A percentile compares a stretch with the other conserved stretches of the same genome.
Evolutionary conservation across 2,329 filamentous ascomycete genomes (phyloP).

Genomic region (Diaporthe aspalathi): DNA sequence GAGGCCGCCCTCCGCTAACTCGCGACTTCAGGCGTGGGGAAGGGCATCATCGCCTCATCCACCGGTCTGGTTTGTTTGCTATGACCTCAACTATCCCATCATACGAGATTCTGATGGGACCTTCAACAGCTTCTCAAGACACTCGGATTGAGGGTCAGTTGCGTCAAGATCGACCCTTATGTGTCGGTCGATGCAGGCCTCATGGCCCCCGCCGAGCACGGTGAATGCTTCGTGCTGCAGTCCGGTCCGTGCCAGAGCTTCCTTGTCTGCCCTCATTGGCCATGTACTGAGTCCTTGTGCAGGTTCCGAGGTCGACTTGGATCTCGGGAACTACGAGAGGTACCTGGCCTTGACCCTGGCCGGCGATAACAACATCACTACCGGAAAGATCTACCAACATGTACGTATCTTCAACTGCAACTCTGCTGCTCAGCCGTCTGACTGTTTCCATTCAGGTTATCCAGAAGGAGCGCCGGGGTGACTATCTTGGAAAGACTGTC

Average conservation of each 20-base stretch:
- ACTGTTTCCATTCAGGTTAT: conserved; percentile 39
- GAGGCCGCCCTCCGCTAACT: conserved; percentile 23
- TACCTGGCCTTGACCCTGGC: conserved; percentile 87
- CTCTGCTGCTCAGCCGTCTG: conserved; percentile 9
- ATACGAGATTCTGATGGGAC: conserved; percentile 30
- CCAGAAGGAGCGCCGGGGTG: conserved; percentile 71
- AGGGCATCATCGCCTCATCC: conserved; percentile 40
- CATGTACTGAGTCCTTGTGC: conserved; percentile 24
- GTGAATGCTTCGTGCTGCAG: conserved; percentile 87
- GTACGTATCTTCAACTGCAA: conserved; percentile 72
- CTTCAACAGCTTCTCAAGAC: conserved; percentile 76
- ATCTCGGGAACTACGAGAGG: conserved; percentile 69
- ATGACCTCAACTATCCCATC: not conserved
- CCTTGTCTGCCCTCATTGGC: not conserved
- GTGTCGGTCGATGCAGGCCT: conserved; percentile 53
- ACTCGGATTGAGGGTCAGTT: conserved; percentile 78
- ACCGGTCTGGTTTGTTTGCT: conserved; percentile 36
- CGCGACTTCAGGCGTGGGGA: conserved; percentile 37
- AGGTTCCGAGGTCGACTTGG: conserved; percentile 58
- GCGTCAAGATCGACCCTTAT: conserved; percentile 64
- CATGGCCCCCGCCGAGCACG: conserved; percentile 67
- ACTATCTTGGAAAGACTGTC: conserved; percentile 90
- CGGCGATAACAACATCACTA: conserved; percentile 94
- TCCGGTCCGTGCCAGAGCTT: conserved; percentile 26
- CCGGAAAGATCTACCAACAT: conserved; percentile 93